Evolutionary conservation across 2,329 filamentous ascomycete species (phyloP), one percentile per base, ranked within the genome.

Genomic region (Dothistroma pini): DNA sequence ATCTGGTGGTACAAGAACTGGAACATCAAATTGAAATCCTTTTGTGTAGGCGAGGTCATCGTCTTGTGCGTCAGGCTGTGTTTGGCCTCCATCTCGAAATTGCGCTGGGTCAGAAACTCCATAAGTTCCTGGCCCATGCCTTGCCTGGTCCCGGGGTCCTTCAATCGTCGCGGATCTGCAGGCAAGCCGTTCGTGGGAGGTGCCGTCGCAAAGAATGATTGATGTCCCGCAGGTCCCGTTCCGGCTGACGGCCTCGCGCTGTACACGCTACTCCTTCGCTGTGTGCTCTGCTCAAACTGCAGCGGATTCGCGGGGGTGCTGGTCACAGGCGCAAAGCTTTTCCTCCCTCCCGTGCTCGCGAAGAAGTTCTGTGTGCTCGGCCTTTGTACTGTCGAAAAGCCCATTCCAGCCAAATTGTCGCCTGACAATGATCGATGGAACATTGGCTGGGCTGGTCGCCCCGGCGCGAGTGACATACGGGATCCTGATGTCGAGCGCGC

Each of bases 51-150:
- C 49, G 91, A 96, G 70, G 91, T 93, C 73, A 96, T 87, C 7
- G 91, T 90, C 70, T 97, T 97, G 65, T 90, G 89, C 0, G 91
- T 90, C n/a, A 99, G 81, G 1, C 87, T 89, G 75, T 97, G 90
- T 77, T 96, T 97, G 88, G 96, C 96, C 69, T 97, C 93, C 83
- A 97, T 87, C 76, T 99, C 95, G 71, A 97, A 99, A 73, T 97
- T 96, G 75, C 97, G 89, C 60, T 93, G 88, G 0, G 91, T 88
- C 72, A 99, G 83, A 73, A 96, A 99, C 68, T 99, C 95, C 67
- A 96, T 79, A 58, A 99, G 78, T 71, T 99, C 93, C 69, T 95
- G 89, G 8, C 89, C 91, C 75, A 99, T 93, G 59, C 88, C 86
- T 32, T 86, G 83, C 72, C 96, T 90, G 68, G 89, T 96, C 22